Evolutionary conservation across 1,139 yeast species (phyloP), one percentile per base, ranked within the genome.

Genomic region (Kazachstania sp.): DNA sequence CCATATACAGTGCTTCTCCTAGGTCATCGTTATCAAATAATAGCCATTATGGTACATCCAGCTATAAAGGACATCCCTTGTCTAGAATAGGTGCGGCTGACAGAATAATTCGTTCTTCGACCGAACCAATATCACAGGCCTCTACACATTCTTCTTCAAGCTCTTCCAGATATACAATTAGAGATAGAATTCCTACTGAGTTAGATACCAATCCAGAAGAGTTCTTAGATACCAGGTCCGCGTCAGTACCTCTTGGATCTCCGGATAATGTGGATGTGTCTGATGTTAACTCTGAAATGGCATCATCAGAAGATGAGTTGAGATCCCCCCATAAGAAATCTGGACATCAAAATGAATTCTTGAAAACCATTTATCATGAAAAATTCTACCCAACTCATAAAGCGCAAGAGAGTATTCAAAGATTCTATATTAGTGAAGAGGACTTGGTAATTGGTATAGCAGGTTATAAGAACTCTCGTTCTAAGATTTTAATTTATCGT

Each of bases 401-500:
- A 9, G 72, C 79, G 7, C 70, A 53, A 16, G 68, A 72, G 54
- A 71, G 68, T 45, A 74, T 73, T 56, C 98, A 92, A 66, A 73
- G 97, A 46, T 87, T 85, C 63, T 92, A 92, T 64, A 78, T 94
- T 53, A 92, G 96, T 0, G 97, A 94, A 64, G 98, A 92, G 61
- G 99, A 92, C 68, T 71, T 92, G 60, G 92, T 90, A 18, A 77
- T 94, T 50, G 96, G 95, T 51, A 84, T 92, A 54, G 97, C 97
- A 0, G 98, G 97, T 3, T 92, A 86, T 64, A 69, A 68, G 47
- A 77, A 81, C 20, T 77, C 81, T 23, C 62, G 62, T 45, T 50
- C 73, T 55, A 78, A 80, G 49, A 60, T 67, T 7, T 41, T 69
- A 0, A 28, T 76, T 0, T 88, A 83, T 63, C 74, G 77, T 50